Conservation (phyloP, 148 eudicot genomes). For the Camellia lanceoleosa region DNA sequence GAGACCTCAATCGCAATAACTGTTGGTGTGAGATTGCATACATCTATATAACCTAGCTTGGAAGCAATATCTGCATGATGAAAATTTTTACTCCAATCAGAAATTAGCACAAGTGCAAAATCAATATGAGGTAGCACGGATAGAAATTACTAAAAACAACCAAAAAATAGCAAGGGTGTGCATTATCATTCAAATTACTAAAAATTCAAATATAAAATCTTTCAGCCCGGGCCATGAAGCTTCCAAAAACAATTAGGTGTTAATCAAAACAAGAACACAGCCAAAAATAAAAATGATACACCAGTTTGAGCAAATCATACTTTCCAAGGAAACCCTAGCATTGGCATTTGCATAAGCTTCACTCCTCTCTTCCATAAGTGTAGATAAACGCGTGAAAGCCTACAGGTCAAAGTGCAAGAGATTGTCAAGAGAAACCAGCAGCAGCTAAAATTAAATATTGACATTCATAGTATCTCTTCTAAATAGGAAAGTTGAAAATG, state of each 20-base stretch:
- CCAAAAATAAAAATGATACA: neutral
- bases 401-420: constrained; percentile 24
- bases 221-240: neutral
- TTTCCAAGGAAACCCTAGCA: constrained; percentile 71
- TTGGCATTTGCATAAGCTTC: constrained; percentile 76
- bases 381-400: constrained; percentile 58
- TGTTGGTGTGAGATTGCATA: constrained; percentile 43
- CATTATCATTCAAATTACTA: neutral
- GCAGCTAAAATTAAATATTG: neutral
- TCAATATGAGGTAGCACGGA: neutral
- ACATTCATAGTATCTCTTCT: neutral
- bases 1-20: constrained; percentile 52
- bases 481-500: neutral
- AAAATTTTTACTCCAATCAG: neutral
- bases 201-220: neutral
- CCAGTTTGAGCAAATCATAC: constrained; percentile 41
- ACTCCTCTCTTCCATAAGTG: constrained; percentile 65
- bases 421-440: neutral
- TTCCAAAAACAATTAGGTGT: neutral
- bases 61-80: constrained; percentile 44
- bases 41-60: constrained; percentile 47
- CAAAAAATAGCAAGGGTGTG: neutral
- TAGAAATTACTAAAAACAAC: neutral
- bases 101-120: neutral
- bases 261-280: neutral